Percentiles rank a stretch among this genome's conserved stretches.
These are phyloP conservation scores for Senna tora DNA, from an alignment of 306 rosid genomes.

Conservation along the genomic window DNA sequence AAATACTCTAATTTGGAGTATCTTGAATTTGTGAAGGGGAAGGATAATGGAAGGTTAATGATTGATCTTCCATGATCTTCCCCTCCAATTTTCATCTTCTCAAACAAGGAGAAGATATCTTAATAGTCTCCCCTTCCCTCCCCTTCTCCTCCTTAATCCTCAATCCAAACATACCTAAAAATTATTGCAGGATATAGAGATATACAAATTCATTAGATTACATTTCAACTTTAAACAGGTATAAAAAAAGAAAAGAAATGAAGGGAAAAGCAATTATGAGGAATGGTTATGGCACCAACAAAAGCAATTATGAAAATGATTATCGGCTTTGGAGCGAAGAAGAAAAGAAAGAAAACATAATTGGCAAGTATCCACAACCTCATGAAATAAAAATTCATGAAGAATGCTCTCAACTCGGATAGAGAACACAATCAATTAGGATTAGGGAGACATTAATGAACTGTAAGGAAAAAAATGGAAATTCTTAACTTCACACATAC, in stretches of 20 bases:
- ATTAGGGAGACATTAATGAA: not conserved
- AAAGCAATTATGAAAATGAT: not conserved
- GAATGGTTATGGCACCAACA: not conserved
- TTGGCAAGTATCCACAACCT: conserved; percentile 1
- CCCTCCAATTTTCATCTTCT: too few relatives aligned
- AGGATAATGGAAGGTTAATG: too few relatives aligned
- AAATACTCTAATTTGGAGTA: too few relatives aligned
- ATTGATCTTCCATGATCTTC: too few relatives aligned
- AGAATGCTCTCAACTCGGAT: not conserved
- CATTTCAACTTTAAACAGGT: not conserved
- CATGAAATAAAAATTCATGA: conserved; percentile 26
- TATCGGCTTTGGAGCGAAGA: not conserved
- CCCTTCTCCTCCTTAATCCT: too few relatives aligned
- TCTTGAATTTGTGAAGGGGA: too few relatives aligned
- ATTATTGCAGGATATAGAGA: not conserved
- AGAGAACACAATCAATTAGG: not conserved
- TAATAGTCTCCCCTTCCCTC: too few relatives aligned
- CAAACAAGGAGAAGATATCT: too few relatives aligned
- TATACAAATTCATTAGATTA: not conserved
- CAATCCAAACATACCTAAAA: too few relatives aligned
- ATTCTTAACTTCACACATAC: conserved; percentile 10
- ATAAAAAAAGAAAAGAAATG: not conserved
- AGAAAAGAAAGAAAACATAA: too few relatives aligned
- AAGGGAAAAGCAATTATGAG: not conserved
- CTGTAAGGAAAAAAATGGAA: not conserved